Percentiles rank a stretch among this genome's conserved stretches.
These are phyloP conservation scores for Saccharomycodes ludwigii DNA, from an alignment of 805 yeast genomes.

Conservation along the genomic window DNA sequence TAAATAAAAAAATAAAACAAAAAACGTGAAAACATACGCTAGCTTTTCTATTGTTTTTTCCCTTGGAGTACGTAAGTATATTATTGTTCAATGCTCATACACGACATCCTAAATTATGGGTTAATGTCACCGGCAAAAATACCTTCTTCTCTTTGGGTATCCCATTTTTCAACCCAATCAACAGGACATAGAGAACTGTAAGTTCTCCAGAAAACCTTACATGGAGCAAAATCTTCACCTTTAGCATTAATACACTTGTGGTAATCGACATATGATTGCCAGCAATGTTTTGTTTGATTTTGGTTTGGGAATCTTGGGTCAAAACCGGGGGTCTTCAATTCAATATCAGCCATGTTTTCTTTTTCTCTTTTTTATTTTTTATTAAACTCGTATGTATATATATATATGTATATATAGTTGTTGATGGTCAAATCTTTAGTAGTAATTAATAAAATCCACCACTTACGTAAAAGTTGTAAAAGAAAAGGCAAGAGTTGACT, in stretches of 20 bases:
- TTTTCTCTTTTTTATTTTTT: background rate
- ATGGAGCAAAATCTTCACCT: slow-evolving; percentile 98
- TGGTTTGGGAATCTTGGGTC: slow-evolving; percentile 94
- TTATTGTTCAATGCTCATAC: too few relatives aligned
- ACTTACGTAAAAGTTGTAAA: too few relatives aligned
- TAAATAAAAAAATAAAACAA: too few relatives aligned
- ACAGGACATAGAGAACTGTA: slow-evolving; percentile 77
- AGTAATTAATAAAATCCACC: too few relatives aligned
- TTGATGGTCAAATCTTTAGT: too few relatives aligned
- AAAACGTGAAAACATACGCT: too few relatives aligned
- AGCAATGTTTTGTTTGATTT: slow-evolving; percentile 97
- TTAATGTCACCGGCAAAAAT: slow-evolving; percentile 40
- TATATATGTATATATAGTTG: too few relatives aligned
- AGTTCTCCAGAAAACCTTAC: slow-evolving; percentile 87
- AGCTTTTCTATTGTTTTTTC: too few relatives aligned
- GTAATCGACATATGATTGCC: slow-evolving; percentile 96
- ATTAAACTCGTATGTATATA: background rate
- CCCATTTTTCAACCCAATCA: slow-evolving; percentile 81
- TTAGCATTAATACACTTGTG: slow-evolving; percentile 92
- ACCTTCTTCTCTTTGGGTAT: slow-evolving; percentile 64
- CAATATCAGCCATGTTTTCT: slow-evolving; percentile 8
- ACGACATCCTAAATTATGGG: slow-evolving; percentile 22
- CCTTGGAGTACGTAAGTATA: too few relatives aligned
- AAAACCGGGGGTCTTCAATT: slow-evolving; percentile 54
- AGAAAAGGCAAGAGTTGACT: too few relatives aligned